Evolutionary conservation across 768 basidiomycete genomes (phyloP).

Genomic region (Hortiboletus campestris): DNA sequence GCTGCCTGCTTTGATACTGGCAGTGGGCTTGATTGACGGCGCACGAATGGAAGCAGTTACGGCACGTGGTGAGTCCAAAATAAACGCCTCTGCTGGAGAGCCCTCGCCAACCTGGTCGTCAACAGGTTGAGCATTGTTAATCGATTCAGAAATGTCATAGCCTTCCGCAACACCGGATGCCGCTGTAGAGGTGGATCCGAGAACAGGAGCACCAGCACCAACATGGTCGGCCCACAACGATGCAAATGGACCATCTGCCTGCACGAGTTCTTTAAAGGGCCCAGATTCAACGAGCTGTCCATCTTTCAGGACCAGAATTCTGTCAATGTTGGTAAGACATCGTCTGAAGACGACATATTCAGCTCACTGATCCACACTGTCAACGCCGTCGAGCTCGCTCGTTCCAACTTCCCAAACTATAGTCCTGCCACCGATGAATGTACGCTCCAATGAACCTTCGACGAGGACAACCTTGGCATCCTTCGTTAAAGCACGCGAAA

Average conservation of each 20-base stretch:
- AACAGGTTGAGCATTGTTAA: slow-evolving; percentile 17
- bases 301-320: slow-evolving; percentile 89
- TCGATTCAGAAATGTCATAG: slow-evolving; percentile 20
- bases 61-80: slow-evolving; percentile 17
- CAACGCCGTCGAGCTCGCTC: slow-evolving; percentile 41
- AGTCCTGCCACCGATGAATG: slow-evolving; percentile 18
- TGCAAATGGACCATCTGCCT: slow-evolving; percentile 69
- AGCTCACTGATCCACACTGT: slow-evolving; percentile 60
- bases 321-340: slow-evolving; percentile 27
- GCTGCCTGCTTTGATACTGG: slow-evolving; percentile 22
- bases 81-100: slow-evolving; percentile 3
- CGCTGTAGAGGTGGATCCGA: slow-evolving; percentile 28
- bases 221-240: slow-evolving; percentile 89
- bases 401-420: slow-evolving; percentile 29
- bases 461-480: slow-evolving; percentile 26
- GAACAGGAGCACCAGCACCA: slow-evolving; percentile 48
- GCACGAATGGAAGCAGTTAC: slow-evolving; percentile 17
- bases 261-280: slow-evolving; percentile 73
- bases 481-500: slow-evolving; percentile 26
- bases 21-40: slow-evolving; percentile 23
- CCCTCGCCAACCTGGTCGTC: slow-evolving; percentile 19
- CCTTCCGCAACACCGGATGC: slow-evolving; percentile 26
- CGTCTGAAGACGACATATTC: background rate
- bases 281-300: slow-evolving; percentile 86
- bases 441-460: slow-evolving; percentile 24